Percentiles rank a stretch among this genome's conserved stretches.
These are phyloP conservation scores for Solanum sparsipilum DNA, from an alignment of 257 asterid species.

Conservation along the genomic window DNA sequence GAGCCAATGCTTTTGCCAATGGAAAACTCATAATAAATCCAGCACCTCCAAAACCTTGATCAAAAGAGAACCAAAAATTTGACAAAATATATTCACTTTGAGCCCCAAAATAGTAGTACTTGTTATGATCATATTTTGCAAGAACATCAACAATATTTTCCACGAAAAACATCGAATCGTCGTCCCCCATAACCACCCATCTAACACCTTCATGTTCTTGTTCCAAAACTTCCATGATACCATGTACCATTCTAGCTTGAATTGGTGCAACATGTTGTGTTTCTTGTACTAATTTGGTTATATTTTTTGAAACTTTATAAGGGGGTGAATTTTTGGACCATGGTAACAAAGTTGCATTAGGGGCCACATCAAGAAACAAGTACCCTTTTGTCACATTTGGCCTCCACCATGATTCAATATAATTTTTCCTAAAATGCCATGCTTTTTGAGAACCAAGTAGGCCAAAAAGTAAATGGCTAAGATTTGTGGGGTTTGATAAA, in stretches of 20 bases:
- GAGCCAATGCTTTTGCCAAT: slow-evolving; percentile 34
- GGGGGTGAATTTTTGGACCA: slow-evolving; percentile 53
- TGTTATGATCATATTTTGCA: slow-evolving; percentile 28
- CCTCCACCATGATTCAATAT: slow-evolving; percentile 62
- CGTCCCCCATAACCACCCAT: slow-evolving; percentile 65
- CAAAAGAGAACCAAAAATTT: slow-evolving; percentile 36
- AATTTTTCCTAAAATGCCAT: slow-evolving; percentile 38
- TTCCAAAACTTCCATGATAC: slow-evolving; percentile 33
- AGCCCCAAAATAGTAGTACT: slow-evolving; percentile 45
- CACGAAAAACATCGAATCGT: slow-evolving; percentile 40
- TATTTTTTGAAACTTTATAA: slow-evolving; percentile 29
- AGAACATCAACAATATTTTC: slow-evolving; percentile 52
- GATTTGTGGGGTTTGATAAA: slow-evolving; percentile 14
- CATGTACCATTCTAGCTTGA: slow-evolving; percentile 52
- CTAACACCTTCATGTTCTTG: slow-evolving; percentile 30
- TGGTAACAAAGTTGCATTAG: slow-evolving; percentile 32
- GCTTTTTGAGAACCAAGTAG: slow-evolving; percentile 35
- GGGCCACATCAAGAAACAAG: slow-evolving; percentile 32
- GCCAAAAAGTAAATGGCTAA: slow-evolving; percentile 50
- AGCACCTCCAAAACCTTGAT: slow-evolving; percentile 59
- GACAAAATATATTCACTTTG: slow-evolving; percentile 47
- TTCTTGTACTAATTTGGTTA: background rate
- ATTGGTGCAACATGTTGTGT: slow-evolving; percentile 22
- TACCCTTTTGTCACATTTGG: slow-evolving; percentile 44
- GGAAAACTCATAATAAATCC: slow-evolving; percentile 52